phyloP scores from a whole-genome alignment of 495 filamentous ascomycete species.

The Annulohypoxylon maeteangense region DNA sequence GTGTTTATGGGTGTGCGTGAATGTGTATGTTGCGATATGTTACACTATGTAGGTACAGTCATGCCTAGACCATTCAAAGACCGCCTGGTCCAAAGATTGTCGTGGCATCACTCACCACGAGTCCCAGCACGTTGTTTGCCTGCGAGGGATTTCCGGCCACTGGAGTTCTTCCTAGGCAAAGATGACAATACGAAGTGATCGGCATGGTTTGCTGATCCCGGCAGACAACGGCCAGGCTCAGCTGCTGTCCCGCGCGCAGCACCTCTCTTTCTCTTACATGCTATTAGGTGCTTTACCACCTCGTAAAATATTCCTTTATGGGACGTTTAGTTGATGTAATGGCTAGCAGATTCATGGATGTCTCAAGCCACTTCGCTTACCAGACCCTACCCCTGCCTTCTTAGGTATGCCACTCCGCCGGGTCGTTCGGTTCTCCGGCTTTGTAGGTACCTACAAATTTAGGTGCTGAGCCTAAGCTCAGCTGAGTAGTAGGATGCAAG shows the following conservation, averaged over 20 bases:
- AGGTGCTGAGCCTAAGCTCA: slow-evolving; percentile 19
- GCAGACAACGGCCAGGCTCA: not conserved
- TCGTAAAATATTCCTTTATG: slow-evolving; percentile 9
- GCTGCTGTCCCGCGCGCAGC: slow-evolving; percentile 3
- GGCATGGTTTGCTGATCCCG: slow-evolving; percentile 21
- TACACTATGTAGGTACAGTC: not conserved
- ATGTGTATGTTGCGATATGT: not conserved
- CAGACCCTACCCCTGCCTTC: not conserved
- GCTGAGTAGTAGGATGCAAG: not conserved
- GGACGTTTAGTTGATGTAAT: not conserved
- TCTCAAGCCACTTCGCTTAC: slow-evolving; percentile 5
- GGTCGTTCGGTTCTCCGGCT: slow-evolving; percentile 9
- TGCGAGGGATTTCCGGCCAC: slow-evolving; percentile 14
- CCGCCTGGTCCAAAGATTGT: not conserved
- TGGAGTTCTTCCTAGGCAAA: slow-evolving; percentile 13
- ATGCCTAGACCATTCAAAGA: not conserved
- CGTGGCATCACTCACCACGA: slow-evolving; percentile 16
- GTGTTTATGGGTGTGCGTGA: not conserved
- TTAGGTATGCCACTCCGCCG: slow-evolving; percentile 28
- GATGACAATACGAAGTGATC: slow-evolving; percentile 47
- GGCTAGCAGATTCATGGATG: not conserved
- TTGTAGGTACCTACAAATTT: not conserved
- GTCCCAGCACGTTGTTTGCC: slow-evolving; percentile 27
- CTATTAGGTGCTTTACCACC: not conserved
- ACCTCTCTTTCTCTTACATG: not conserved